Conservation (phyloP, 495 filamentous ascomycete genomes). For the Aspergillus ellipticus region DNA sequence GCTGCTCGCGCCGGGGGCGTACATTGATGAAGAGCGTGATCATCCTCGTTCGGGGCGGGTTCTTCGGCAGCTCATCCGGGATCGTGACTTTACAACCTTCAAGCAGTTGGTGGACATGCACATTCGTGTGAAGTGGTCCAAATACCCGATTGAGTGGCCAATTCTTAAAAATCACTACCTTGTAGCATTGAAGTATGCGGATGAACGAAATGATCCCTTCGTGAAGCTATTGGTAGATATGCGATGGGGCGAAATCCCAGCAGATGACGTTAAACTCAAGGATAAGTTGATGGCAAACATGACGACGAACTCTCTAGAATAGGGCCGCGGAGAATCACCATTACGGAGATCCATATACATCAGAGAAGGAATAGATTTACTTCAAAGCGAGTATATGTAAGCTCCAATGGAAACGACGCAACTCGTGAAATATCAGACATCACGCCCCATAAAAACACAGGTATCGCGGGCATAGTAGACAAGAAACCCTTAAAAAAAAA, state of each 20-base stretch:
- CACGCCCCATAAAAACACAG: neutral
- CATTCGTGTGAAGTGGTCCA: slow-evolving; percentile 29
- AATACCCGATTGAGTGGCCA: slow-evolving; percentile 32
- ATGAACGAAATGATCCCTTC: slow-evolving; percentile 33
- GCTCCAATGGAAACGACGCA: neutral
- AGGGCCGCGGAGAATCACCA: neutral
- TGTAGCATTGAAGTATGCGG: slow-evolving; percentile 24
- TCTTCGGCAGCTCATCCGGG: slow-evolving; percentile 34
- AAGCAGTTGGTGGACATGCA: slow-evolving; percentile 24
- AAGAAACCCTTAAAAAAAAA: neutral
- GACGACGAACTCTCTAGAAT: neutral
- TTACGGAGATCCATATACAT: neutral
- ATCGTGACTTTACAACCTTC: slow-evolving; percentile 32
- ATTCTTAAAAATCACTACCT: slow-evolving; percentile 24
- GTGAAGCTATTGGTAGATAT: slow-evolving; percentile 26
- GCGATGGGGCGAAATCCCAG: slow-evolving; percentile 32
- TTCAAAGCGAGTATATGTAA: neutral
- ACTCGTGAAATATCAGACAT: neutral
- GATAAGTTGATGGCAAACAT: slow-evolving; percentile 13
- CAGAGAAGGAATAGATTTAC: neutral
- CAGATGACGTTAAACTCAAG: slow-evolving; percentile 20
- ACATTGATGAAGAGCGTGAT: slow-evolving; percentile 30
- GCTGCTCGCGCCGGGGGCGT: slow-evolving; percentile 30
- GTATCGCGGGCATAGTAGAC: neutral
- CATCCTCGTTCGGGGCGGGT: slow-evolving; percentile 18